Evolutionary conservation across 805 yeast species (phyloP).

Genomic region (Saccharomycopsis olivae): DNA sequence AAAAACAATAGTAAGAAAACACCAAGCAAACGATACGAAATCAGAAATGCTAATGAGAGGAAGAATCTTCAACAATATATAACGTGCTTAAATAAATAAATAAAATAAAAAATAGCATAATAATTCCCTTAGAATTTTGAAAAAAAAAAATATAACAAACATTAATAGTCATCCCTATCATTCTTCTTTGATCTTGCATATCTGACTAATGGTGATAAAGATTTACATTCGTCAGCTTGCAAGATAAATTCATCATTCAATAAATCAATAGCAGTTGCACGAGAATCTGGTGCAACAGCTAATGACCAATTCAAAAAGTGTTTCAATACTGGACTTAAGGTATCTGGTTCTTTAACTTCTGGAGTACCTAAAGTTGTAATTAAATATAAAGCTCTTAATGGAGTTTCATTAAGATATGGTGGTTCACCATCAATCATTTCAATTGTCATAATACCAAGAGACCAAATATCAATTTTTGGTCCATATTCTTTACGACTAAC

Average conservation of each 20-base stretch:
- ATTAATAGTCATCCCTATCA: slow-evolving; percentile 6
- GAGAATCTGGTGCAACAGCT: slow-evolving; percentile 70
- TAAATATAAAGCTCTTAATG: slow-evolving; percentile 82
- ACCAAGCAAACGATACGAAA: no score
- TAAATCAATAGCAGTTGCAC: slow-evolving; percentile 71
- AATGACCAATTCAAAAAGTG: slow-evolving; percentile 68
- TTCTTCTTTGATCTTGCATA: slow-evolving; percentile 58
- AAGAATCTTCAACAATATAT: no score
- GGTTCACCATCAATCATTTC: slow-evolving; percentile 99
- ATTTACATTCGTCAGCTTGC: slow-evolving; percentile 49
- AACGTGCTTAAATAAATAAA: no score
- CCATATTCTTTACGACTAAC: slow-evolving; percentile 94
- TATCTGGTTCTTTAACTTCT: slow-evolving; percentile 75
- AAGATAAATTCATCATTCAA: slow-evolving; percentile 54
- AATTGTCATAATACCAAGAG: slow-evolving; percentile 93
- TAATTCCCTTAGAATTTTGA: background rate
- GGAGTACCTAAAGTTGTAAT: slow-evolving; percentile 98
- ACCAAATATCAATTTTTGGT: slow-evolving; percentile 96
- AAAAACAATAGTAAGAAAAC: no score
- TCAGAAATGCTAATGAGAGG: no score
- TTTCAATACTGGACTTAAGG: slow-evolving; percentile 53
- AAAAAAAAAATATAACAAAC: background rate
- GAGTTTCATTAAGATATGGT: slow-evolving; percentile 92
- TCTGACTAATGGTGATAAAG: slow-evolving; percentile 65
- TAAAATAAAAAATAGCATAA: background rate